Evolutionary conservation across 495 filamentous ascomycete species (phyloP).

Genomic region (Durotheca rogersii): DNA sequence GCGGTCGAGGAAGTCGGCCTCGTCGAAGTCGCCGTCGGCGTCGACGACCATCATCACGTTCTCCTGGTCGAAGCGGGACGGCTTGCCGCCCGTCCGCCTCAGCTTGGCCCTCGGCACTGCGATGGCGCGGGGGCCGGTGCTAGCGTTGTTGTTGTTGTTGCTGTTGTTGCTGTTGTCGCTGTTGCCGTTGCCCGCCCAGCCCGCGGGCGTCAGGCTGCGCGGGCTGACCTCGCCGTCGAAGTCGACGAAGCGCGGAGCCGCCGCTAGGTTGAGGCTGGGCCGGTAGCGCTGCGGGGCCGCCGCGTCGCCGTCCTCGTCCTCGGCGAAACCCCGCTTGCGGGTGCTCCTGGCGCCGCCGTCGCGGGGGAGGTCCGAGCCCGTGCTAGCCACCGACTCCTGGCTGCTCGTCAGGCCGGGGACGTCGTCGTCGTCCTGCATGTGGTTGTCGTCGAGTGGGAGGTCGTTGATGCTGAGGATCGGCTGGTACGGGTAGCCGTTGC

Average conservation of each 20-base stretch:
- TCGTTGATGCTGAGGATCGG: constrained; percentile 17
- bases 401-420: constrained; percentile 41
- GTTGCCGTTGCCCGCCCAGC: neutral
- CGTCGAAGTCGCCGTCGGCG: constrained; percentile 50
- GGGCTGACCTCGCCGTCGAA: constrained; percentile 44
- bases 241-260: constrained; percentile 8
- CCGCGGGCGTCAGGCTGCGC: constrained; percentile 33
- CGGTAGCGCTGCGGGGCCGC: constrained; percentile 15
- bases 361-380: constrained; percentile 4
- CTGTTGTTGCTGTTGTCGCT: too few relatives aligned
- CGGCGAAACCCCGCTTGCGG: constrained; percentile 45
- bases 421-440: constrained; percentile 22
- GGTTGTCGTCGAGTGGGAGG: constrained; percentile 6
- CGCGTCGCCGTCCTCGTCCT: constrained; percentile 31
- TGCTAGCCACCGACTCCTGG: constrained; percentile 42
- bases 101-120: constrained; percentile 43
- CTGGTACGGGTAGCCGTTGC: constrained; percentile 6
- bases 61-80: constrained; percentile 39
- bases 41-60: constrained; percentile 36
- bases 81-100: constrained; percentile 9
- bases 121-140: too few relatives aligned
- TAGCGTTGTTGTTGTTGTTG: too few relatives aligned
- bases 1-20: constrained; percentile 53
- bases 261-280: constrained; percentile 24
- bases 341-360: constrained; percentile 10